These are phyloP conservation scores for Fusarium piperis DNA, from an alignment of 2,329 filamentous ascomycete species.

Conservation along the genomic window DNA sequence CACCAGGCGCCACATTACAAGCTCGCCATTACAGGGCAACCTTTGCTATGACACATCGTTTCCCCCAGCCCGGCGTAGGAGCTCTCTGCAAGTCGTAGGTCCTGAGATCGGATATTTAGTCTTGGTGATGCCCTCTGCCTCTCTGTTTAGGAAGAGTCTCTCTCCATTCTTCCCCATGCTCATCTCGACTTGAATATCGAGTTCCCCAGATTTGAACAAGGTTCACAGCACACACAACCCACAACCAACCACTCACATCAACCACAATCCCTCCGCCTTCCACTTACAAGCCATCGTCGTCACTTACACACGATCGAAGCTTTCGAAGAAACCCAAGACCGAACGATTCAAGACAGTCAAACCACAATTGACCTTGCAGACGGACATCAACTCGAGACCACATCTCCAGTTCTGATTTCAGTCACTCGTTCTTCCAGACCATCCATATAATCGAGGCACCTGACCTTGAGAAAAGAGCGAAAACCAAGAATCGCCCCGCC, in stretches of 20 bases:
- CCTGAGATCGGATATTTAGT: slow-evolving; percentile 40
- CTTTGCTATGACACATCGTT: slow-evolving; percentile 44
- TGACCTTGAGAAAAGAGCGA: slow-evolving; percentile 20
- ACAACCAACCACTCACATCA: slow-evolving; percentile 9
- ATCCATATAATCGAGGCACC: neutral
- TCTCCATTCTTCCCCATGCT: slow-evolving; percentile 35
- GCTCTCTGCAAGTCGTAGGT: slow-evolving; percentile 28
- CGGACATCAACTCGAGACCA: neutral
- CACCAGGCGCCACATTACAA: slow-evolving; percentile 42
- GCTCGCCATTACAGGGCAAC: slow-evolving; percentile 41
- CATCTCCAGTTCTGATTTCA: neutral
- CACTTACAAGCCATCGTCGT: slow-evolving; percentile 9
- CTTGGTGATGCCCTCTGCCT: slow-evolving; percentile 36
- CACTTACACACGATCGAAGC: slow-evolving; percentile 5
- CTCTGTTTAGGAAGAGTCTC: slow-evolving; percentile 28
- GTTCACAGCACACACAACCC: slow-evolving; percentile 11
- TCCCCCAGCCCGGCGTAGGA: slow-evolving; percentile 28
- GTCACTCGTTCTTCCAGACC: slow-evolving; percentile 2
- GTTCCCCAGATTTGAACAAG: slow-evolving; percentile 32
- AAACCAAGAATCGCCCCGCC: slow-evolving; percentile 14
- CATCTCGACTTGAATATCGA: slow-evolving; percentile 17
- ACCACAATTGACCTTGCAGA: slow-evolving; percentile 21
- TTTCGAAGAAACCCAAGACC: slow-evolving; percentile 10
- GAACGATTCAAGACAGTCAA: slow-evolving; percentile 6
- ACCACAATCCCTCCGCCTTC: slow-evolving; percentile 17